A percentile compares a stretch with the other conserved stretches of the same genome.
Evolutionary conservation across 2,329 filamentous ascomycete genomes (phyloP).

Genomic region (Albifimbria verrucaria): DNA sequence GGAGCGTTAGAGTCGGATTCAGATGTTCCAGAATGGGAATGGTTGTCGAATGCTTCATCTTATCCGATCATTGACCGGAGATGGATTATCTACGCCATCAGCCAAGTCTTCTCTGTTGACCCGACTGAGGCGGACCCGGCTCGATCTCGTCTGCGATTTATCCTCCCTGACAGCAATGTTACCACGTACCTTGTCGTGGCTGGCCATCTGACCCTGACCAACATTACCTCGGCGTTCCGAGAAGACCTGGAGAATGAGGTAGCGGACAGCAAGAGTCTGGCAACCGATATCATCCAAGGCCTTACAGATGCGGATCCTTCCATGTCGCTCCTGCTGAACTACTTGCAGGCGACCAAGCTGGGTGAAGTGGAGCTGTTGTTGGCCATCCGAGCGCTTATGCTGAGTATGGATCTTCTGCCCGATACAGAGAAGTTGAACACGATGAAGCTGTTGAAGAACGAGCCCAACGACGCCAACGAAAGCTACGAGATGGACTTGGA

Average conservation of each 20-base stretch:
- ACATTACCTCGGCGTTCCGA: conserved; percentile 56
- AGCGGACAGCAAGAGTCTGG: conserved; percentile 42
- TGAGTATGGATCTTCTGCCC: conserved; percentile 61
- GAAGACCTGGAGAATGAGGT: conserved; percentile 42
- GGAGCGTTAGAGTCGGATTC: conserved; percentile 17
- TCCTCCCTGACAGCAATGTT: conserved; percentile 50
- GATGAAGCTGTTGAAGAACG: conserved; percentile 28
- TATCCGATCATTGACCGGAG: conserved; percentile 60
- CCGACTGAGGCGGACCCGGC: conserved; percentile 33
- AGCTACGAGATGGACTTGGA: conserved; percentile 54
- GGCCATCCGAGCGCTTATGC: conserved; percentile 63
- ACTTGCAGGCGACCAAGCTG: conserved; percentile 63
- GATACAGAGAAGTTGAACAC: conserved; percentile 31
- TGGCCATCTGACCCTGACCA: conserved; percentile 58
- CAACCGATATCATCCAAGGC: conserved; percentile 60
- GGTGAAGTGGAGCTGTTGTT: conserved; percentile 64
- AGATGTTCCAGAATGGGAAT: conserved; percentile 47
- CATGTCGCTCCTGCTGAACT: conserved; percentile 62
- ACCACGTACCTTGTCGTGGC: conserved; percentile 58
- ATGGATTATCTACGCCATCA: conserved; percentile 63
- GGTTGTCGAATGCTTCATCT: conserved; percentile 37
- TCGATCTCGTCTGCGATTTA: conserved; percentile 27
- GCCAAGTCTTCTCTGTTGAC: conserved; percentile 57
- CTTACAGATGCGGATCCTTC: conserved; percentile 65
- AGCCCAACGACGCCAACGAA: conserved; percentile 23